Percentiles rank a stretch among this genome's conserved stretches.
Conservation (phyloP, 352 stramenopile genomes). For the Pilasporangium apinafurcum region DNA sequence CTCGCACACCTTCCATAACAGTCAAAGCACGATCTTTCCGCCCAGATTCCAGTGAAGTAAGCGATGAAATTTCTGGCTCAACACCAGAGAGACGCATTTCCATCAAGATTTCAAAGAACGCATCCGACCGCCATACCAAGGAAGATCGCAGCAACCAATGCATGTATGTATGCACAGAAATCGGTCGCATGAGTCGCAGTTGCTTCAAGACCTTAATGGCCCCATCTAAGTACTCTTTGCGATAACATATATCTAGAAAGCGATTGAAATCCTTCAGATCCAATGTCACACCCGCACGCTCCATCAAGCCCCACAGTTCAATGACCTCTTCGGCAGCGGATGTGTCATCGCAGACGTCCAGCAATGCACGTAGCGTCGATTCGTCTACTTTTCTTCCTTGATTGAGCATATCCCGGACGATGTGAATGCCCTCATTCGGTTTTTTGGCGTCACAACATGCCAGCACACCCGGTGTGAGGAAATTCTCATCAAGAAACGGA, state of each 20-base stretch:
- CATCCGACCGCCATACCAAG: conserved; percentile 74
- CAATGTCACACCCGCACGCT: conserved; percentile 45
- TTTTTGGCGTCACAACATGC: conserved; percentile 78
- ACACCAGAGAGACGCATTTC: conserved; percentile 79
- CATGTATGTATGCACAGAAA: conserved; percentile 80
- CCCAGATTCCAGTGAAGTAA: conserved; percentile 79
- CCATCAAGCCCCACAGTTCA: conserved; percentile 68
- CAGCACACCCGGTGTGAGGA: conserved; percentile 70
- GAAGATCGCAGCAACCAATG: conserved; percentile 76
- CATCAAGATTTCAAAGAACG: conserved; percentile 83
- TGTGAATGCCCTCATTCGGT: conserved; percentile 58
- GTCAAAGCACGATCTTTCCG: conserved; percentile 79
- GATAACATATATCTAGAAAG: conserved; percentile 75
- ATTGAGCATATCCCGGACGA: conserved; percentile 79
- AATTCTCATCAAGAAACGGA: conserved; percentile 76
- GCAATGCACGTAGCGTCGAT: conserved; percentile 58
- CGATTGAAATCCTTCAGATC: conserved; percentile 54
- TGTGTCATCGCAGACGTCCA: conserved; percentile 66
- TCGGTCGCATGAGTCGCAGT: conserved; percentile 47
- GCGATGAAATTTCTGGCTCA: conserved; percentile 75
- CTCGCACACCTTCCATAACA: conserved; percentile 84
- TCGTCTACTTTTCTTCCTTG: conserved; percentile 82
- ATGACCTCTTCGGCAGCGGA: conserved; percentile 55
- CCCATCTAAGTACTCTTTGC: conserved; percentile 68
- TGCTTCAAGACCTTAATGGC: conserved; percentile 75